These are phyloP conservation scores for Tritrichomonas foetus DNA, from an alignment of 208 protist genomes.

Conservation along the genomic window DNA sequence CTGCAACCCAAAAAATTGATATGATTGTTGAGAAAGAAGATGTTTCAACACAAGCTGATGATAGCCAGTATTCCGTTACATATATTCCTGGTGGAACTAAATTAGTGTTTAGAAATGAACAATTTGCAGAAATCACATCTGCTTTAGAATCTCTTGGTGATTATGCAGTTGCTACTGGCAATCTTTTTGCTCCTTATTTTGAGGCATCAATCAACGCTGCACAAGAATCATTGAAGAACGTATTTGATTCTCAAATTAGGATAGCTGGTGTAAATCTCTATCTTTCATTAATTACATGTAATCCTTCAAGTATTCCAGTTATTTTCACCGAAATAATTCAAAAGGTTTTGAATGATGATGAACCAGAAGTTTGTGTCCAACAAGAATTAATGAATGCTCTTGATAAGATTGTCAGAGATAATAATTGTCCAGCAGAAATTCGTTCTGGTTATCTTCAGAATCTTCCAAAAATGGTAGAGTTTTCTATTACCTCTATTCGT, in stretches of 20 bases:
- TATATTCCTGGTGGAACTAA: background rate
- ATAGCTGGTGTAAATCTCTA: background rate
- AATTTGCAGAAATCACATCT: background rate
- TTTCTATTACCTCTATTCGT: background rate
- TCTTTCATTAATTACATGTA: background rate
- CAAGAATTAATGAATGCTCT: background rate
- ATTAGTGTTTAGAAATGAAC: background rate
- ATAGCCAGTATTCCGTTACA: background rate
- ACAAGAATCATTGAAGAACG: background rate
- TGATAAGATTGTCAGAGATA: background rate
- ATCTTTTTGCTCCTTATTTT: background rate
- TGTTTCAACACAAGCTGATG: background rate
- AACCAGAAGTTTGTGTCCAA: background rate
- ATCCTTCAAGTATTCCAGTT: background rate
- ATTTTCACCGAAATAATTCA: background rate
- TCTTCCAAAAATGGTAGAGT: background rate
- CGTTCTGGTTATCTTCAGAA: background rate
- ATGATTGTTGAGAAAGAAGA: background rate
- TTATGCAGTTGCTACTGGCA: background rate
- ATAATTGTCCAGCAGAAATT: background rate
- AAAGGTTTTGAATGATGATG: background rate
- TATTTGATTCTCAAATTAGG: background rate
- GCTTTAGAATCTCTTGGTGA: background rate
- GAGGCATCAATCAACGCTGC: background rate
- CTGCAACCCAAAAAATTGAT: background rate